Evolutionary conservation across 2,329 filamentous ascomycete species (phyloP), one percentile per base, ranked within the genome.

Genomic region (Davidsoniella australis): DNA sequence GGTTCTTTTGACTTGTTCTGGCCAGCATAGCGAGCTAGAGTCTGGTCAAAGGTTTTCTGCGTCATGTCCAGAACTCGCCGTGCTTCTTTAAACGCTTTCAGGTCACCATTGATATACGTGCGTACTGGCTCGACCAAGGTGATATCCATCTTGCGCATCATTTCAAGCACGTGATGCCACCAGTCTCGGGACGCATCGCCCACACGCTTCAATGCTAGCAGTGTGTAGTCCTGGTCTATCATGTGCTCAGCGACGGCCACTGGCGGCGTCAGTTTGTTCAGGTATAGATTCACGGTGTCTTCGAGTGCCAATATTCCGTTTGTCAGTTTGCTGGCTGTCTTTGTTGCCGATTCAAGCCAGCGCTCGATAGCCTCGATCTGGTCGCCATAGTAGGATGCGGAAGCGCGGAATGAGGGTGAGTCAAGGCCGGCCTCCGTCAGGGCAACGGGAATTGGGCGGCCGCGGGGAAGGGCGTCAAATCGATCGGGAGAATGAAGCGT

Each of bases 401-500:
- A 85, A 43, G 88, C 85, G 56, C 91, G 85, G 64, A 96, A 96
- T 36, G 88, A 93, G 23, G 91, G 91, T 38, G 88, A 95, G 66
- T 98, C 91, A 67, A 96, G 82, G 17, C 87, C 84, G 46, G 91
- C 91, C 73, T 98, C 91, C 67, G 89, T 91, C 57, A 96, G 74
- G 54, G 80, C 80, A 36, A 96, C 88, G 41, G 91, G 86, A 51
- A 77, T 70, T 29, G 68, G 65, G 36, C 69, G 66, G 54, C 62
- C 64, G n/a, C 53, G 53, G 12, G 53, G 50, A 39, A 47, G 41
- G 8, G 54, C 45, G n/a, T 50, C 46, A 23, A 37, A 42, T 41
- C 42, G 8, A 9, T 33, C 29, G 29, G 29, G 29, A 12, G 29
- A 33, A 33, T 33, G 29, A 33, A 33, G 29, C 12, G 29, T 33